A percentile compares a stretch with the other conserved stretches of the same genome.
phyloP scores from a whole-genome alignment of 352 stramenopile genomes.

The Globisporangium nodosum region DNA sequence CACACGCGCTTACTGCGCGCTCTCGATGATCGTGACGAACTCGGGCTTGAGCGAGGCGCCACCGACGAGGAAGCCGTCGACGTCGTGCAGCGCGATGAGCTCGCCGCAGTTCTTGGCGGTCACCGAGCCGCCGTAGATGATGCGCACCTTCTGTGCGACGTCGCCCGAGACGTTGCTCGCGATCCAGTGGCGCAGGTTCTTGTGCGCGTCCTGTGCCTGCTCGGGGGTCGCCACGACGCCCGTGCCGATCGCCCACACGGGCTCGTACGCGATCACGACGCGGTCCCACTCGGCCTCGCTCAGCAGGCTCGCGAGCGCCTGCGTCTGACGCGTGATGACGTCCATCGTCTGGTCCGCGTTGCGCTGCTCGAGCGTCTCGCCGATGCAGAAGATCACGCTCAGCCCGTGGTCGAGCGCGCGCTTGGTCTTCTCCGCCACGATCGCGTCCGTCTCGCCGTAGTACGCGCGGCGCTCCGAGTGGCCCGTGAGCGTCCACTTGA shows the following conservation, averaged over 20 bases:
- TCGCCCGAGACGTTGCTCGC: slow-evolving; percentile 25
- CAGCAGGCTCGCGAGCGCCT: slow-evolving; percentile 83
- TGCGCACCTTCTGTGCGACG: slow-evolving; percentile 37
- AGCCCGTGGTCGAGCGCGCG: slow-evolving; percentile 63
- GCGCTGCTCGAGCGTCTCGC: slow-evolving; percentile 91
- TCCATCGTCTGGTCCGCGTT: slow-evolving; percentile 86
- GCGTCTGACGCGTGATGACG: slow-evolving; percentile 94
- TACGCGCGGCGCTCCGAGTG: slow-evolving; percentile 92
- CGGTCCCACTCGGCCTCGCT: slow-evolving; percentile 37
- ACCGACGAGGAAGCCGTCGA: slow-evolving; percentile 93
- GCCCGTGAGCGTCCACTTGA: slow-evolving; percentile 84
- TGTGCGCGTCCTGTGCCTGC: slow-evolving; percentile 79
- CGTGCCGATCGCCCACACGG: slow-evolving; percentile 92
- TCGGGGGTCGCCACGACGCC: slow-evolving; percentile 84
- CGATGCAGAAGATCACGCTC: slow-evolving; percentile 96
- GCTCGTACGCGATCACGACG: slow-evolving; percentile 90
- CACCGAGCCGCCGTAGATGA: slow-evolving; percentile 76
- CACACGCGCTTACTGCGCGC: slow-evolving; percentile 10
- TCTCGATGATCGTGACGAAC: slow-evolving; percentile 72
- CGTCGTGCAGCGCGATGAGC: slow-evolving; percentile 56
- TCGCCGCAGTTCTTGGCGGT: slow-evolving; percentile 57
- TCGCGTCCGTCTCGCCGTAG: slow-evolving; percentile 85
- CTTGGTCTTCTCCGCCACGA: slow-evolving; percentile 81
- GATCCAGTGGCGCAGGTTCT: slow-evolving; percentile 47
- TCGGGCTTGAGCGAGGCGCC: slow-evolving; percentile 92